Percentiles rank a stretch among this genome's conserved stretches.
phyloP scores from a whole-genome alignment of 352 stramenopile species.

The Phytophthora lateralis region DNA sequence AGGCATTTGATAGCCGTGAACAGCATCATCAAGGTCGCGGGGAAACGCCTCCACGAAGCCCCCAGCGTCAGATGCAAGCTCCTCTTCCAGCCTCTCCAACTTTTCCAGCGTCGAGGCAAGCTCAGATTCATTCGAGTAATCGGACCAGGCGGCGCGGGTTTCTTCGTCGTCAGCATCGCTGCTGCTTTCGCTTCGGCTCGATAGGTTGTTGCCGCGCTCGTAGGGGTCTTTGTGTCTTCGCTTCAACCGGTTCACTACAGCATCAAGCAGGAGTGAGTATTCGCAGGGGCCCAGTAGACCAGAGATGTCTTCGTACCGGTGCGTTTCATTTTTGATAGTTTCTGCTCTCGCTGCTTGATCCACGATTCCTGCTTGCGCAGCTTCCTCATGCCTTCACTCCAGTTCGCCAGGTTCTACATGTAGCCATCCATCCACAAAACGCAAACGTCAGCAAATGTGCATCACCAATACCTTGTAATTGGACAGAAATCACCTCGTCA shows the following conservation, averaged over 20 bases:
- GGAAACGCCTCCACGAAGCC: constrained; percentile 8
- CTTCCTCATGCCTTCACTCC: constrained; percentile 56
- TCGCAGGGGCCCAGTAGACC: background rate
- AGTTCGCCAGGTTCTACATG: constrained; percentile 43
- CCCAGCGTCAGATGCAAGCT: constrained; percentile 18
- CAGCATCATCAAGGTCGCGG: constrained; percentile 3
- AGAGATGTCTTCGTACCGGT: constrained; percentile 15
- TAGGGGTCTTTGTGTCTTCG: background rate
- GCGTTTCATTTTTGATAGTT: constrained; percentile 46
- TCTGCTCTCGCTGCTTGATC: constrained; percentile 54
- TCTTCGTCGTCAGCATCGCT: constrained; percentile 20
- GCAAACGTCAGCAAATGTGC: background rate
- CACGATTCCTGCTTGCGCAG: constrained; percentile 54
- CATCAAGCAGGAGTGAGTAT: constrained; percentile 1
- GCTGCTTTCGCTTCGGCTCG: constrained; percentile 12
- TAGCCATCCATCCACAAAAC: background rate
- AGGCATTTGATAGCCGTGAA: constrained; percentile 13
- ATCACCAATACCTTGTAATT: constrained; percentile 1
- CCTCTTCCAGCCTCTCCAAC: constrained; percentile 30
- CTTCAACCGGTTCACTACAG: constrained; percentile 17
- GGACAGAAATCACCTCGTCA: constrained; percentile 43
- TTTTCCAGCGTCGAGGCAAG: constrained; percentile 24
- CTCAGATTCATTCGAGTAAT: constrained; percentile 32
- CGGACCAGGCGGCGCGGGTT: constrained; percentile 10
- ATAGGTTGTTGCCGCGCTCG: constrained; percentile 18